Base-by-base conservation (phyloP, 176 grass and related monocot species). In the Phyllostachys edulis region DNA sequence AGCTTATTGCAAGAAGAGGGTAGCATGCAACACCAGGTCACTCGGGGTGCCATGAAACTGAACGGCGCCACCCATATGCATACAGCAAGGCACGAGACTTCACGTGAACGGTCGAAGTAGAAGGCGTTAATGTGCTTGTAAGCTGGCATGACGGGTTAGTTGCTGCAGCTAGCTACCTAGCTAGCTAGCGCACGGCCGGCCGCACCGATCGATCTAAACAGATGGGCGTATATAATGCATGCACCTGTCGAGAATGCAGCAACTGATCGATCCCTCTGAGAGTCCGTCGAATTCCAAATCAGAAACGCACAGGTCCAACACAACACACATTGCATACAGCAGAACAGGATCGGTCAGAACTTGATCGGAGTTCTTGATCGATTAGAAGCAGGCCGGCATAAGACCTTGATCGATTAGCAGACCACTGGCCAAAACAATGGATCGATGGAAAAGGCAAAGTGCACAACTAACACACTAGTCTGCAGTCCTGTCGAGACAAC, bases 21-120 rank as follows among this genome's bases (percentile, higher is more conserved):
- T 6, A 51, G 5, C 49, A 51, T 51, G 15, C 49, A 17, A 51
- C 49, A 51, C 15, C 49, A 51, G 15, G 16, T 51, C 49, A 17
- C 4, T 51, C 16, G 16, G 5, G 44, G 45, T 11, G 45, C 45
- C 45, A 47, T 14, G 45, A 47, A 47, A 47, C 11, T 14, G 45
- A 47, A 47, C 11, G 46, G 13, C 46, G 46, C 46, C 46, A 49
- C 46, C 46, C 46, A 15, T 2, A 49, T 59, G 21, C 9, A 24
- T 57, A 5, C 57, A 24, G 57, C 15, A 29, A 29, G 69, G 13
- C 42, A 71, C 13, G 5, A 46, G 68, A 49, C 44, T 51, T 34
- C 70, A 73, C 70, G 45, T 52, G 71, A 73, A 52, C 27, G 26
- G 46, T 52, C 26, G 71, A 73, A 52, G 46, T 51, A 51, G 70